Evolutionary conservation across 1,284 basidiomycete genomes (phyloP).

Genomic region (Apiotrichum montevideense): DNA sequence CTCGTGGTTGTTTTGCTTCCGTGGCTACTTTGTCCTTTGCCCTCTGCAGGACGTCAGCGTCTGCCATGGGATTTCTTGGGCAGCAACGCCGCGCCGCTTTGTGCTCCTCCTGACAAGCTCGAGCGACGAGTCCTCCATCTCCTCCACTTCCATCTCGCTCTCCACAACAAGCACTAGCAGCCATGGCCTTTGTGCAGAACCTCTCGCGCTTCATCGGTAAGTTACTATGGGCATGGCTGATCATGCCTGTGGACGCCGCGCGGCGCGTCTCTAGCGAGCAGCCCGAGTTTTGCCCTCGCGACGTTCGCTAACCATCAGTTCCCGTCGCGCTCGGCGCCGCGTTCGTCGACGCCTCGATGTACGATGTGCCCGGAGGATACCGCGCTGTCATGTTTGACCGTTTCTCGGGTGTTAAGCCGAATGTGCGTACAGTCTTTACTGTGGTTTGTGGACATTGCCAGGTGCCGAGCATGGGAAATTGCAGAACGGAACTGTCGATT

Average conservation of each 20-base stretch:
- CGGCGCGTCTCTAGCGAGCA: background rate
- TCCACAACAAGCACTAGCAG: background rate
- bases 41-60: too few relatives aligned
- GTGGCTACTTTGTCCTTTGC: too few relatives aligned
- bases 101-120: too few relatives aligned
- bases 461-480: background rate
- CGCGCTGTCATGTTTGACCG: slow-evolving; percentile 98
- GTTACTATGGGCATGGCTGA: background rate
- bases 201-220: slow-evolving; percentile 29
- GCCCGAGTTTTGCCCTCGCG: background rate
- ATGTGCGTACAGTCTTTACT: slow-evolving; percentile 49
- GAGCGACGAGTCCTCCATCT: background rate
- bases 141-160: background rate
- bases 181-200: slow-evolving; percentile 31
- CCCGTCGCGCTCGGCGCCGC: slow-evolving; percentile 66
- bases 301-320: slow-evolving; percentile 50
- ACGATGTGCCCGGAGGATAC: slow-evolving; percentile 85
- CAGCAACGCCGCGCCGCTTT: too few relatives aligned
- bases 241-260: background rate
- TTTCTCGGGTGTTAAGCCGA: slow-evolving; percentile 83
- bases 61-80: too few relatives aligned
- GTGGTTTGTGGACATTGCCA: too few relatives aligned
- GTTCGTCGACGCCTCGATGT: slow-evolving; percentile 68
- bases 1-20: too few relatives aligned
- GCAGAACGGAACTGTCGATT: background rate